Evolutionary conservation across 192 early-diverging fungal genomes (phyloP), one percentile per base, ranked within the genome.

Genomic region (Endogone sp.): DNA sequence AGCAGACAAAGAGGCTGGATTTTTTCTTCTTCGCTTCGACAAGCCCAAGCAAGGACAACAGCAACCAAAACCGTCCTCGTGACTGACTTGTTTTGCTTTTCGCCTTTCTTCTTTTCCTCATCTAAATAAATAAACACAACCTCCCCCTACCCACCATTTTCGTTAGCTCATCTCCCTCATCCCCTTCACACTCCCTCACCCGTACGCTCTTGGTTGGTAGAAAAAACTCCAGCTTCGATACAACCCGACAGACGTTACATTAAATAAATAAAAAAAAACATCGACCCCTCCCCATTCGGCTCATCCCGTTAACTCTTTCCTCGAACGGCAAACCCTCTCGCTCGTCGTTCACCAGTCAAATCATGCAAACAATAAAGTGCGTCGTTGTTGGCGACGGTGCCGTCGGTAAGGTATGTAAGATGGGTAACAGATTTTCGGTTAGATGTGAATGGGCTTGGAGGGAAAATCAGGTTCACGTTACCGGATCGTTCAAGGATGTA

Each of bases 291-390:
- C 6, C 37, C 6, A 49, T 49, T 11, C 6, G 37, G 37, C 37
- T 11, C 37, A 49, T 6, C 37, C 37, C 37, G 37, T 49, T 11
- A 16, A 6, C 37, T 11, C 37, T 49, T 49, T 16, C 6, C 37
- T 11, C 16, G n/a, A n/a, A n/a, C n/a, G n/a, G 16, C 37, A 49
- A 44, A 11, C 37, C 37, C 37, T 49, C 37, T 49, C 16, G 9
- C 37, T 16, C 37, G 6, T 49, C 59, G 9, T 60, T 28, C 24
- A 8, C 59, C 22, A 60, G 8, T 60, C 59, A 28, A 60, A 32
- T 13, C 37, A 92, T 91, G 91, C 91, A 91, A 71, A 91, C 90
- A 56, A 91, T 93, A 68, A 92, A 92, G 80, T 92, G 91, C 77
- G 89, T 90, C 37, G 90, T 91, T 60, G 90, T 91, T 23, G 90